phyloP scores from a whole-genome alignment of 2,329 filamentous ascomycete genomes.

The Berkeleyomyces basicola region DNA sequence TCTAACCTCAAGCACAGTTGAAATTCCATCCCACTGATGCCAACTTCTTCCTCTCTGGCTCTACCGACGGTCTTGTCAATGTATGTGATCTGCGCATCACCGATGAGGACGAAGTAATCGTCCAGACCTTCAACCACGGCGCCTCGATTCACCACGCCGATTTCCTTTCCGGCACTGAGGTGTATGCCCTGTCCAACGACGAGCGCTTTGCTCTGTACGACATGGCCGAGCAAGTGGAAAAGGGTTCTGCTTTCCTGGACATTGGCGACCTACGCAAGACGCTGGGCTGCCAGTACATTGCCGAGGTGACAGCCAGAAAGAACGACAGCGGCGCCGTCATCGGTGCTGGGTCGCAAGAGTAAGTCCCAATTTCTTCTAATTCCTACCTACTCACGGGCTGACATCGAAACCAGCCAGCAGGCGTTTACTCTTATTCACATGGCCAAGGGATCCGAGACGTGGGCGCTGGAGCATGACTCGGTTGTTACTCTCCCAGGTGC shows the following conservation, averaged over 20 bases:
- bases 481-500: conserved; percentile 44
- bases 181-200: conserved; percentile 62
- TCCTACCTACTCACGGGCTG: background rate
- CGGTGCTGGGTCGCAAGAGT: conserved; percentile 53
- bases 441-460: conserved; percentile 30
- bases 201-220: conserved; percentile 62
- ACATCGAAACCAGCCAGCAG: conserved; percentile 27
- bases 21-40: conserved; percentile 42
- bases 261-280: conserved; percentile 53
- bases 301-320: conserved; percentile 45
- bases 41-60: conserved; percentile 53
- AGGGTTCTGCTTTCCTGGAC: conserved; percentile 36
- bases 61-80: conserved; percentile 65
- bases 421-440: conserved; percentile 45
- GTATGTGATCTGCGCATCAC: conserved; percentile 53
- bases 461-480: conserved; percentile 37
- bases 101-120: conserved; percentile 62
- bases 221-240: conserved; percentile 44
- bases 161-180: conserved; percentile 47
- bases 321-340: conserved; percentile 42
- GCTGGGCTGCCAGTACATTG: conserved; percentile 59
- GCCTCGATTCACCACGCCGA: conserved; percentile 59
- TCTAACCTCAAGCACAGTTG: conserved; percentile 15
- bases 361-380: conserved; percentile 19
- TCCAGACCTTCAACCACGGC: conserved; percentile 64